These are phyloP conservation scores for Schoenoplectus triqueter DNA, from an alignment of 202 grass and related monocot genomes.

Conservation along the genomic window DNA sequence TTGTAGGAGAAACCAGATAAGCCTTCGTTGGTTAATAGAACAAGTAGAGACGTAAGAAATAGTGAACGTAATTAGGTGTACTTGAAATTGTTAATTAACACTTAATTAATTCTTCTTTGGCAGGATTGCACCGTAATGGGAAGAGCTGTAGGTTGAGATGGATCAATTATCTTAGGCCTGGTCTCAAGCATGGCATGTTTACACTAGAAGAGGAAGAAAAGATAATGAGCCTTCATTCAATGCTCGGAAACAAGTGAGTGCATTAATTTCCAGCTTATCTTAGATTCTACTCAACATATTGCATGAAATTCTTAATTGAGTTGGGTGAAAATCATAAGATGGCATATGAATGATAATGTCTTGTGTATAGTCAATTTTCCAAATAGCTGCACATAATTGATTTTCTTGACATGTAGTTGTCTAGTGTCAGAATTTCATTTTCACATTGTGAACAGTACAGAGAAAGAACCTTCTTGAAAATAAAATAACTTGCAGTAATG, in stretches of 20 bases:
- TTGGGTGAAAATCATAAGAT: slow-evolving; percentile 21
- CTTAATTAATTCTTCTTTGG: slow-evolving; percentile 39
- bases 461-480: slow-evolving; percentile 32
- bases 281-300: not conserved
- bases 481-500: slow-evolving; percentile 11
- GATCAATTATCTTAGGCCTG: slow-evolving; percentile 92
- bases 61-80: not conserved
- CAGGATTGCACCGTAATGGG: slow-evolving; percentile 81
- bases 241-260: slow-evolving; percentile 83
- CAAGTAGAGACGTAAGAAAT: not conserved
- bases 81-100: slow-evolving; percentile 16
- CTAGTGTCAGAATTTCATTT: slow-evolving; percentile 4
- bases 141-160: slow-evolving; percentile 88
- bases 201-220: slow-evolving; percentile 61
- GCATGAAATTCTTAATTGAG: slow-evolving; percentile 11
- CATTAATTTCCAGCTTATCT: not conserved
- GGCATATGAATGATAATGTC: slow-evolving; percentile 19
- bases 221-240: slow-evolving; percentile 64
- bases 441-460: slow-evolving; percentile 2
- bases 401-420: slow-evolving; percentile 31
- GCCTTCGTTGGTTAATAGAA: not conserved
- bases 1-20: no score
- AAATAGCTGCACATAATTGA: slow-evolving; percentile 3
- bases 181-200: slow-evolving; percentile 84
- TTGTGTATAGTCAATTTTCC: not conserved